Percentiles rank a stretch among this genome's conserved stretches.
phyloP scores from a whole-genome alignment of 768 basidiomycete species.

The Clavulina sp. region DNA sequence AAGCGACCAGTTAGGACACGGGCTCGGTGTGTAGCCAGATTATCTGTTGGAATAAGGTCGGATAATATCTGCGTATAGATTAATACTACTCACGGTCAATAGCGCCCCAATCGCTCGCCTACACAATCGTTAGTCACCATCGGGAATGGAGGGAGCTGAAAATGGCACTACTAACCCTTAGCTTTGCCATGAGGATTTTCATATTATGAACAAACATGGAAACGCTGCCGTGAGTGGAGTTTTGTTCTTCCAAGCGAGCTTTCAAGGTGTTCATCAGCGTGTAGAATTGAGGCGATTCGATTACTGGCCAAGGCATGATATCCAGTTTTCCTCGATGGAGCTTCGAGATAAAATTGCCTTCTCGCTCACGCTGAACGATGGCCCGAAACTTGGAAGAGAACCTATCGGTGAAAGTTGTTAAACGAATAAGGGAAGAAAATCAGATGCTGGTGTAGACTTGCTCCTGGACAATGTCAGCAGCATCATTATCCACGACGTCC shows the following conservation, averaged over 20 bases:
- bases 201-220: too few species aligned
- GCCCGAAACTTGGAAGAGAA: constrained; percentile 40
- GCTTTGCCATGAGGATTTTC: constrained; percentile 51
- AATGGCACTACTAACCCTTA: too few species aligned
- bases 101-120: constrained; percentile 48
- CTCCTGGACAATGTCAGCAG: not conserved
- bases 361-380: constrained; percentile 45
- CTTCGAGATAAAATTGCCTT: constrained; percentile 43
- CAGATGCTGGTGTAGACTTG: not conserved
- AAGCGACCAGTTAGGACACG: constrained; percentile 19
- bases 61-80: too few species aligned
- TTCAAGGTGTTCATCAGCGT: constrained; percentile 33
- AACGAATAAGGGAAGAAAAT: too few species aligned
- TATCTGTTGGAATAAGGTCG: too few species aligned
- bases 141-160: too few species aligned
- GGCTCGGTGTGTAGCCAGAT: too few species aligned
- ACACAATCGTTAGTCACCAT: too few species aligned
- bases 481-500: not conserved
- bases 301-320: too few species aligned
- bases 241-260: constrained; percentile 30
- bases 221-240: too few species aligned
- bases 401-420: constrained; percentile 17
- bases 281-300: constrained; percentile 47
- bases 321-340: too few species aligned
- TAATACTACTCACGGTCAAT: constrained; percentile 34